Percentiles rank a stretch among this genome's conserved stretches.
phyloP scores from a whole-genome alignment of 2,329 filamentous ascomycete species.

The Colletotrichum siamense region DNA sequence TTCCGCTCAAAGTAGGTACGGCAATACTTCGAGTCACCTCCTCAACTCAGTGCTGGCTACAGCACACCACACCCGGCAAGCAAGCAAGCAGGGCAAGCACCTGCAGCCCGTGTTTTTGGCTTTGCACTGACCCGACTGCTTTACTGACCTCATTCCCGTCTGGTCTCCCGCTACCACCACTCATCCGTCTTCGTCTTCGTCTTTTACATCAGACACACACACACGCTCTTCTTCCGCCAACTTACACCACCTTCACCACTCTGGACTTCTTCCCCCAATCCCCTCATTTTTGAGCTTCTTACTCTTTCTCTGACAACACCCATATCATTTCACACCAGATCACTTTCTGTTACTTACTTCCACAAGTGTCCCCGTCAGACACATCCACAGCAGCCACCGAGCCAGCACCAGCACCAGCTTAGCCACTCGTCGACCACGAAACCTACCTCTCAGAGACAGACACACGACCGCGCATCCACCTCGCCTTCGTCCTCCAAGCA shows the following conservation, averaged over 20 bases:
- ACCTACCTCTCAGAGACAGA: background rate
- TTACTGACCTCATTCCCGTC: conserved; percentile 23
- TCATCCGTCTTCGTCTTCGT: conserved; percentile 12
- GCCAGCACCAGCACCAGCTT: conserved; percentile 6
- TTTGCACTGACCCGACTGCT: conserved; percentile 12
- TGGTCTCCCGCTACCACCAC: conserved; percentile 13
- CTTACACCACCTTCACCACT: conserved; percentile 4
- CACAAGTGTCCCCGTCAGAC: conserved; percentile 11
- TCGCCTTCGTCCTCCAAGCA: background rate
- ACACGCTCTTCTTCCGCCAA: background rate
- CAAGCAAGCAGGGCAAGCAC: background rate
- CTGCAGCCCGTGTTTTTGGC: background rate
- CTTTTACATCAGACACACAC: conserved; percentile 21
- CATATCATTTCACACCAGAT: background rate
- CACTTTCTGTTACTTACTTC: conserved; percentile 1
- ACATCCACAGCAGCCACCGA: conserved; percentile 13
- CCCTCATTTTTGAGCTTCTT: conserved; percentile 19
- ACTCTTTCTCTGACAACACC: background rate
- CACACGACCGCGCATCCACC: conserved; percentile 16
- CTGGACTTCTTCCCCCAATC: conserved; percentile 2
- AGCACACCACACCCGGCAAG: conserved; percentile 10
- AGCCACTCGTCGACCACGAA: conserved; percentile 10
- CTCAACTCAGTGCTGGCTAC: background rate
- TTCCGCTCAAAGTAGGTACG: background rate
- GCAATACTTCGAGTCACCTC: background rate